Conservation (phyloP, 1,284 basidiomycete species). For the Cronartium quercuum region DNA sequence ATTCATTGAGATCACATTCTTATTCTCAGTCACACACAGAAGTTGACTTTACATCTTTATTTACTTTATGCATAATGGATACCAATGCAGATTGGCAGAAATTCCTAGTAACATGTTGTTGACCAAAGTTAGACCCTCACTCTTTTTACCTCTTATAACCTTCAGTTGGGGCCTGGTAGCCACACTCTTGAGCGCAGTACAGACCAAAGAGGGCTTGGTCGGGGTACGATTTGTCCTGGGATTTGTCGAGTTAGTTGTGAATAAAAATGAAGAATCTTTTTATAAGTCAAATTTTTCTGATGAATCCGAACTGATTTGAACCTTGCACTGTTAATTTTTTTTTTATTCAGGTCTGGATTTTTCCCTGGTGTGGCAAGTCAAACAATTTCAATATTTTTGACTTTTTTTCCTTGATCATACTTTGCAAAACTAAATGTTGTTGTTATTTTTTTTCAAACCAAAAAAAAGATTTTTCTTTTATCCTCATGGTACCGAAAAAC, state of each 20-base stretch:
- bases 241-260: constrained; percentile 7
- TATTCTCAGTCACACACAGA: neutral
- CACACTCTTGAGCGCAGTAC: constrained; percentile 8
- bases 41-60: neutral
- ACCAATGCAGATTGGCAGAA: constrained; percentile 19
- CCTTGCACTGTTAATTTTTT: neutral
- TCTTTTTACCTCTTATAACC: constrained; percentile 23
- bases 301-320: neutral
- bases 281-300: too few relatives aligned
- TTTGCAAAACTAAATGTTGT: too few relatives aligned
- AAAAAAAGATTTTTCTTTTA: constrained; percentile 40
- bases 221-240: constrained; percentile 16
- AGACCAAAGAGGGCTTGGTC: constrained; percentile 11
- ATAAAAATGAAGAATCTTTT: too few relatives aligned
- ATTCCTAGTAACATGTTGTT: constrained; percentile 37
- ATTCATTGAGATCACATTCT: neutral
- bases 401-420: neutral
- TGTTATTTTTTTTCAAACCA: neutral
- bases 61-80: too few relatives aligned
- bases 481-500: constrained; percentile 43
- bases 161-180: constrained; percentile 27
- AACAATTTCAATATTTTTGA: neutral
- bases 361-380: constrained; percentile 33
- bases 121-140: constrained; percentile 7
- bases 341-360: constrained; percentile 21